Evolutionary conservation across 2,329 filamentous ascomycete species (phyloP), one percentile per base, ranked within the genome.

Genomic region (Ciborinia camelliae): DNA sequence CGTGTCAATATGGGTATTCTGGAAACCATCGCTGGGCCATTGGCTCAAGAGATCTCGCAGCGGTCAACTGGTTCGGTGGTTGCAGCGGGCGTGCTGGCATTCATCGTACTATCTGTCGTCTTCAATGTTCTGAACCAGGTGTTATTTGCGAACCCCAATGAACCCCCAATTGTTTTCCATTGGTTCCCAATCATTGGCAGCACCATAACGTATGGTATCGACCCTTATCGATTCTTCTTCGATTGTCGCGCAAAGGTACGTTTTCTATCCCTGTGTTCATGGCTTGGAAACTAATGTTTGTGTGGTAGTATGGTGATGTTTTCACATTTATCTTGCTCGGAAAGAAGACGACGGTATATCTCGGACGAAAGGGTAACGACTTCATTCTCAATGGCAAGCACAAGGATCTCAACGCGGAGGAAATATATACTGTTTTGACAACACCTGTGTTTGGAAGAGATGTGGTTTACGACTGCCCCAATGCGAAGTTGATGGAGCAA

Each of bases 191-290:
- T 96, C 71, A 83, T 99, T 73, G 94, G 94, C 69, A 97, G 89
- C 81, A 97, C 95, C 66, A 82, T 98, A 73, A 90, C 86, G 52
- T 99, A 98, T 79, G 94, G 94, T 77, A 97, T 97, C 79, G 92
- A 98, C 74, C 94, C 94, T 20, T 93, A 91, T 74, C 82, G 81
- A 60, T 98, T 97, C 84, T 97, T 97, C 81, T 85, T 84, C 71
- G 72, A 82, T 72, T 84, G 87, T 82, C 76, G 87, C 72, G 82
- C 84, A 73, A 96, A 96, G 88, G 90, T 92, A 73, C 67, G 79
- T 76, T 50, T 18, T 14, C 52, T 51, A 76, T 83, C 84, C 72
- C n/a, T 3, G 12, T 35, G 23, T 64, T 65, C 41, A 43, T 45
- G 30, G 69, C 54, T 28, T 66, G 45, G 43, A 28, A 47, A 45